Base-by-base conservation (phyloP, 768 basidiomycete genomes). In the Rhodotorula kratochvilovae region DNA sequence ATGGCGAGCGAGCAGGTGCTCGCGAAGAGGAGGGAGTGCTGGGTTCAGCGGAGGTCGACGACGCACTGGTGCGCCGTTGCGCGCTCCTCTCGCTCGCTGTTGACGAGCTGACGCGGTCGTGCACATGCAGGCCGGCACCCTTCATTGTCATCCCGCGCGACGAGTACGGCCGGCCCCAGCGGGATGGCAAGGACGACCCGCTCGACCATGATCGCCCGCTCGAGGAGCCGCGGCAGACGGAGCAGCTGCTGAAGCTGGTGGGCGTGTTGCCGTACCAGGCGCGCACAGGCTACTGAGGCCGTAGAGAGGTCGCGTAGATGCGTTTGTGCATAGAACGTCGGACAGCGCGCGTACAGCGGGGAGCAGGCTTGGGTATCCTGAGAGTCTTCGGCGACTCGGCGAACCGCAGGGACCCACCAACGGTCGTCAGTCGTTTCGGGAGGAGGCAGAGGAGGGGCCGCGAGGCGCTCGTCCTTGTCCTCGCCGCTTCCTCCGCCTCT, bases 11-110 rank as follows among this genome's bases (percentile, higher is more conserved):
- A 45, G 25, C 46, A 19, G 27, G 59, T 46, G 35, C 36, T 62
- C 5, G 35, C 25, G 31, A 50, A 10, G 33, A n/a, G 59, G 43
- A 19, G 7, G 45, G 33, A 48, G n/a, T 53, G 51, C 53, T 68
- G 46, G 31, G 61, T 56, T 5, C n/a, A 63, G 35, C n/a, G 48
- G 5, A n/a, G 45, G 15, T 54, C 61, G 35, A 62, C 67, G 19
- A 68, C 67, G 5, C 67, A 68, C n/a, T 67, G 66, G 64, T 66
- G 43, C 43, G 60, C 45, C 29, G 23, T 23, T 50, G 17, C 27
- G n/a, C 46, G 17, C 21, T 16, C n/a, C 10, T 21, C 33, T 17
- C 39, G 11, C 25, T 39, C 27, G 21, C 39, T n/a, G 39, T 23
- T 11, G n/a, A 31, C 5, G 12, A 10, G 27, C 13, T 17, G 12